These are phyloP conservation scores for Pyrenochaeta sp. DNA, from an alignment of 2,329 filamentous ascomycete species.

Conservation along the genomic window DNA sequence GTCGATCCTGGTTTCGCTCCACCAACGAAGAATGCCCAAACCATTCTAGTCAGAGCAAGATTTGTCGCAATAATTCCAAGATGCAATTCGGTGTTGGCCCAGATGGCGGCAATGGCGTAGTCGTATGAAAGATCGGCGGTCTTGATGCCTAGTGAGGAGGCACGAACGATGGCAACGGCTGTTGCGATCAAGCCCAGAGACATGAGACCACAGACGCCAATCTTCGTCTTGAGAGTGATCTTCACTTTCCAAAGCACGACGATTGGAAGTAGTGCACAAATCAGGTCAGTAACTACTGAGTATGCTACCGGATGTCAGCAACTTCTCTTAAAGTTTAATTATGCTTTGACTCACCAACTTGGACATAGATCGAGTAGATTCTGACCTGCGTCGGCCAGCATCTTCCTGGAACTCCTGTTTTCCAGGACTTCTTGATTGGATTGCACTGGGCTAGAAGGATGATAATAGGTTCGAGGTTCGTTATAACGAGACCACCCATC, in stretches of 20 bases:
- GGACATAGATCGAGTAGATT: slow-evolving; percentile 37
- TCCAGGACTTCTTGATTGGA: slow-evolving; percentile 33
- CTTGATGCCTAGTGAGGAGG: slow-evolving; percentile 28
- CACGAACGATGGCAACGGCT: slow-evolving; percentile 24
- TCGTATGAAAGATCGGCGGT: slow-evolving; percentile 31
- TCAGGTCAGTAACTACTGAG: slow-evolving; percentile 31
- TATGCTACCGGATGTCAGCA: slow-evolving; percentile 20
- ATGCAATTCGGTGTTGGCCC: slow-evolving; percentile 35
- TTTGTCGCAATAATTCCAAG: slow-evolving; percentile 39
- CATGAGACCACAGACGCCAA: slow-evolving; percentile 35
- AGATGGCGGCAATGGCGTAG: slow-evolving; percentile 33
- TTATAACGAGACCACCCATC: slow-evolving; percentile 26
- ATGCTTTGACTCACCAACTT: slow-evolving; percentile 27
- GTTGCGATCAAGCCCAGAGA: slow-evolving; percentile 30
- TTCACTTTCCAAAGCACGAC: slow-evolving; percentile 31
- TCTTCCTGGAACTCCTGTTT: slow-evolving; percentile 13
- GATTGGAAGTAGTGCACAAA: slow-evolving; percentile 33
- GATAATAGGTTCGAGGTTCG: slow-evolving; percentile 26
- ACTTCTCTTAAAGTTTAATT: neutral
- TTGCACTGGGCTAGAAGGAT: slow-evolving; percentile 34
- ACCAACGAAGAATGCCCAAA: slow-evolving; percentile 12
- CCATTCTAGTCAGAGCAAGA: slow-evolving; percentile 23
- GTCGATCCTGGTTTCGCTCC: neutral
- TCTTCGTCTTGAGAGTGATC: slow-evolving; percentile 25
- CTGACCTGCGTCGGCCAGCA: slow-evolving; percentile 34